phyloP scores from a whole-genome alignment of 1,284 basidiomycete species.

The Cutaneotrichosporon sp. region DNA sequence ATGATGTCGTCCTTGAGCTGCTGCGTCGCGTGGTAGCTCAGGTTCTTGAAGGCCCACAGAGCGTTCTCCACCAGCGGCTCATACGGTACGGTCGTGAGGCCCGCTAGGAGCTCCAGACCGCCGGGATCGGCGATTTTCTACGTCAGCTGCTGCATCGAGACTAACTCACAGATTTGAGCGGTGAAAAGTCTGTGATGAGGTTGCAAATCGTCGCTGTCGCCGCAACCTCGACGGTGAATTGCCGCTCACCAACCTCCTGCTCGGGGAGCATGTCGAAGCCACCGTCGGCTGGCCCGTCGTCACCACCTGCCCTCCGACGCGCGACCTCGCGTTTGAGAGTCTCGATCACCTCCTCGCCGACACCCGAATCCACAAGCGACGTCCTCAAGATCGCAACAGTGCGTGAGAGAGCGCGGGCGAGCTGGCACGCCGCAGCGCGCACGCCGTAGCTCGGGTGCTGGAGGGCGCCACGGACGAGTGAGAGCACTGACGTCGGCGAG shows the following conservation, averaged over 20 bases:
- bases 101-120: slow-evolving; percentile 63
- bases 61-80: slow-evolving; percentile 64
- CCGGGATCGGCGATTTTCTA: slow-evolving; percentile 65
- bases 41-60: slow-evolving; percentile 78
- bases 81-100: slow-evolving; percentile 60
- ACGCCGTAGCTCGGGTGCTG: slow-evolving; percentile 67
- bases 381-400: slow-evolving; percentile 75
- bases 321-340: slow-evolving; percentile 56
- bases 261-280: slow-evolving; percentile 22
- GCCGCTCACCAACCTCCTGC: slow-evolving; percentile 57
- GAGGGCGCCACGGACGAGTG: slow-evolving; percentile 61
- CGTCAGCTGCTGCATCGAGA: slow-evolving; percentile 5
- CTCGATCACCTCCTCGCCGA: slow-evolving; percentile 68
- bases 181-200: slow-evolving; percentile 80
- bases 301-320: slow-evolving; percentile 8
- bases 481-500: slow-evolving; percentile 56
- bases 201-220: slow-evolving; percentile 78
- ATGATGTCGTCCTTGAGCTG: slow-evolving; percentile 66
- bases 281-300: slow-evolving; percentile 18
- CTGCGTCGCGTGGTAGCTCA: slow-evolving; percentile 63
- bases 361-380: slow-evolving; percentile 74
- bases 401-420: slow-evolving; percentile 73
- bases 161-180: slow-evolving; percentile 64
- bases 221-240: slow-evolving; percentile 68
- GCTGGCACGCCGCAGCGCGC: slow-evolving; percentile 79